Conservation (phyloP, 257 asterid genomes). For the Hygrophila difformis region DNA sequence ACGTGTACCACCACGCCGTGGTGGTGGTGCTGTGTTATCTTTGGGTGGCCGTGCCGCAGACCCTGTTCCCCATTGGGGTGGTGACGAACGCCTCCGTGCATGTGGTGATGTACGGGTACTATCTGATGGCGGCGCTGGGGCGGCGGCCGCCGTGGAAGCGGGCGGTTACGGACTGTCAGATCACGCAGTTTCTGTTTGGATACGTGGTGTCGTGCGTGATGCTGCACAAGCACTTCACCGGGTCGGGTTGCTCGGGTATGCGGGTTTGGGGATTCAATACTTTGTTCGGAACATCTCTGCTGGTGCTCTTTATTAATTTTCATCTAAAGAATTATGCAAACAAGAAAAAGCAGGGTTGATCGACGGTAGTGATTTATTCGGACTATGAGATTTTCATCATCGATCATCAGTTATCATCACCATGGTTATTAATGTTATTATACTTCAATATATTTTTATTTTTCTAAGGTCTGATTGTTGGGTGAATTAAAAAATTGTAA, state of each 20-base stretch:
- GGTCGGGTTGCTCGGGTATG: constrained; percentile 61
- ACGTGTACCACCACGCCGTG: constrained; percentile 66
- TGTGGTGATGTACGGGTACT: constrained; percentile 68
- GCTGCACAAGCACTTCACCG: constrained; percentile 45
- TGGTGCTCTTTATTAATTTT: constrained; percentile 47
- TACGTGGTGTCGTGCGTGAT: constrained; percentile 36
- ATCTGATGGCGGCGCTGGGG: constrained; percentile 45
- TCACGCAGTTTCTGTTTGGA: constrained; percentile 48
- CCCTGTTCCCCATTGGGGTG: constrained; percentile 54
- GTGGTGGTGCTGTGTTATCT: constrained; percentile 50
- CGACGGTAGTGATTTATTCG: constrained; percentile 16
- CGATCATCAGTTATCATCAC: no score
- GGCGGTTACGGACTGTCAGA: constrained; percentile 59
- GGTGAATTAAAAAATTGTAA: no score
- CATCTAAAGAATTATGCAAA: constrained; percentile 39
- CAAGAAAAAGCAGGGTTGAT: neutral
- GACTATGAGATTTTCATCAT: no score
- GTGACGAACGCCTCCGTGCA: constrained; percentile 57
- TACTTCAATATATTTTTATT: no score
- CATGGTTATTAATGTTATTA: no score
- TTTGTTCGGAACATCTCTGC: constrained; percentile 46
- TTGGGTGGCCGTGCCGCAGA: constrained; percentile 46
- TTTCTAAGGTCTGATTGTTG: no score
- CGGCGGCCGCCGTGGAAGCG: constrained; percentile 61
- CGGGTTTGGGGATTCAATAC: constrained; percentile 44